phyloP scores from a whole-genome alignment of 805 yeast species.

The Starmerella stigmatis region DNA sequence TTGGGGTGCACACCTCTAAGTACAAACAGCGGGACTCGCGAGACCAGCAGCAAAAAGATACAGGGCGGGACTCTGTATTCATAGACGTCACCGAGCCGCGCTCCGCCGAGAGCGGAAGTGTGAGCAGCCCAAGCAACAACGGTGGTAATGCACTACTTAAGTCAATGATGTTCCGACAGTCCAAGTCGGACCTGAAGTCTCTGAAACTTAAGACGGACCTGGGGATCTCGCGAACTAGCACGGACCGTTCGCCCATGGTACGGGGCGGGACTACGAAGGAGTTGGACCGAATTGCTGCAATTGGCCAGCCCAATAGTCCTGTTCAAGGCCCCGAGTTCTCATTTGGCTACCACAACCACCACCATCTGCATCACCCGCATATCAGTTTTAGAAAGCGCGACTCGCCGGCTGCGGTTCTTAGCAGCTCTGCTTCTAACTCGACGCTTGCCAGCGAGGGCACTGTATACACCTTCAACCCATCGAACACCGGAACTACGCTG shows the following conservation, averaged over 20 bases:
- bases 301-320: conserved; percentile 24
- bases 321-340: conserved; percentile 14
- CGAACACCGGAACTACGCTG: conserved; percentile 15
- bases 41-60: conserved; percentile 9
- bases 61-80: conserved; percentile 14
- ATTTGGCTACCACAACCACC: conserved; percentile 22
- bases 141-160: conserved; percentile 20
- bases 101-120: conserved; percentile 2
- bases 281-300: conserved; percentile 32
- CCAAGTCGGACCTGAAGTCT: conserved; percentile 25
- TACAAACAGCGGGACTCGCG: conserved; percentile 10
- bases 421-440: conserved; percentile 37
- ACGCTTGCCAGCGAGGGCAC: conserved; percentile 35
- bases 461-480: conserved; percentile 33
- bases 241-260: conserved; percentile 29
- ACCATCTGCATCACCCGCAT: conserved; percentile 26
- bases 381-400: conserved; percentile 32
- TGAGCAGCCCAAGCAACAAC: neutral
- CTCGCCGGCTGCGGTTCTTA: conserved; percentile 33
- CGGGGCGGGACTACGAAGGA: conserved; percentile 29
- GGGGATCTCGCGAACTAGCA: conserved; percentile 24
- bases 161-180: conserved; percentile 31
- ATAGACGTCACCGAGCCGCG: conserved; percentile 16
- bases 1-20: conserved; percentile 28
- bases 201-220: conserved; percentile 26